Evolutionary conservation across 257 asterid species (phyloP).

Genomic region (Catharanthus roseus): DNA sequence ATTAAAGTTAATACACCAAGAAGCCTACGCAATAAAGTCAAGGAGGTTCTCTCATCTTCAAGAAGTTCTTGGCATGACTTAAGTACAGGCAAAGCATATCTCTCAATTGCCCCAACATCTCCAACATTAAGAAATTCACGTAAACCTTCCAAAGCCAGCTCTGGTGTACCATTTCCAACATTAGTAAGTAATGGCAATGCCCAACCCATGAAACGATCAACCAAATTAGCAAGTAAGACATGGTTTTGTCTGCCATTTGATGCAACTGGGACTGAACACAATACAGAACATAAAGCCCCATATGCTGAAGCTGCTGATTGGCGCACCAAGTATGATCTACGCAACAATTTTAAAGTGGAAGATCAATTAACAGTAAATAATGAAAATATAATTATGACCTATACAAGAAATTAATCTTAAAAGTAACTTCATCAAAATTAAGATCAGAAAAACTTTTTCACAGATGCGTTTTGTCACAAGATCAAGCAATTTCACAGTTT

Average conservation of each 20-base stretch:
- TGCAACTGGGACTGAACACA: slow-evolving; percentile 63
- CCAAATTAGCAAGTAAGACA: slow-evolving; percentile 55
- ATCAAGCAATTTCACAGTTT: neutral
- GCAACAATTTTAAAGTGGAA: slow-evolving; percentile 17
- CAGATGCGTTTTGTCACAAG: neutral
- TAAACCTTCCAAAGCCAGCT: slow-evolving; percentile 80
- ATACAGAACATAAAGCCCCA: slow-evolving; percentile 77
- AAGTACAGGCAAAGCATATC: slow-evolving; percentile 87
- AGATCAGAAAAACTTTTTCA: neutral
- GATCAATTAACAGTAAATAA: neutral
- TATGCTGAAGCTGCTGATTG: slow-evolving; percentile 88
- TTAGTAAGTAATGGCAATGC: slow-evolving; percentile 67
- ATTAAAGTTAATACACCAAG: slow-evolving; percentile 71
- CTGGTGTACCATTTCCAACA: slow-evolving; percentile 50
- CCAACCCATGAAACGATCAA: slow-evolving; percentile 92
- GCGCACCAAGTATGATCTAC: slow-evolving; percentile 77
- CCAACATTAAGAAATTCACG: slow-evolving; percentile 85
- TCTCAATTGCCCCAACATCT: slow-evolving; percentile 83
- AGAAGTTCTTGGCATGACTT: slow-evolving; percentile 97
- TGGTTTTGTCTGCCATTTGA: slow-evolving; percentile 89
- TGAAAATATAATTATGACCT: neutral
- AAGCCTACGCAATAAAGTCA: slow-evolving; percentile 66
- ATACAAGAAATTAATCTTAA: neutral
- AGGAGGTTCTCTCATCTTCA: slow-evolving; percentile 93
- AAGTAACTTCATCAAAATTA: neutral